Base-by-base conservation (phyloP, 129 eudicot species). In the Erigeron canadensis region DNA sequence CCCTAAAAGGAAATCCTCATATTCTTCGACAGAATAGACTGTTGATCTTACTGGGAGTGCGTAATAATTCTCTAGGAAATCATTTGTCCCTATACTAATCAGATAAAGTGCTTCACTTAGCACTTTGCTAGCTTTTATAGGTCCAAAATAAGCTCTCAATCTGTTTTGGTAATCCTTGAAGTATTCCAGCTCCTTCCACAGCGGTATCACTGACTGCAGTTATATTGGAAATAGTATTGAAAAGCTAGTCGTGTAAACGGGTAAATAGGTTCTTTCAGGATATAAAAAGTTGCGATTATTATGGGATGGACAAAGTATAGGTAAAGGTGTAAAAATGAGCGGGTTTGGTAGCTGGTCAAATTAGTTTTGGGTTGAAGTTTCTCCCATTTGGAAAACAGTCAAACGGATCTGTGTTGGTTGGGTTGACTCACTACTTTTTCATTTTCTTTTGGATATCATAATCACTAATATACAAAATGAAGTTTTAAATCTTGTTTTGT, bases 51-150 rank as follows among this genome's bases (percentile, higher is more conserved):
- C 13, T 44, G 96, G 94, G 44, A 80, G 70, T 42, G 79, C 22
- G 63, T 83, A 91, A 78, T 91, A 91, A 73, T 91, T 91, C 68
- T 88, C 95, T 18, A 88, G 79, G 81, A 91, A 91, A 59, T 91
- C 98, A 65, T 91, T 91, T 53, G 98, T 91, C 77, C 98, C 98
- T 17, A 86, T 17, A 75, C 98, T 92, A 63, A 87, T 81, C 46
- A 89, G 13, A 76, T 92, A 89, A 22, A 92, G 81, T 43, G 96
- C 96, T 75, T 89, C 91, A n/a, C 75, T 62, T 16, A 92, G 5
- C 37, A 81, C 37, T 17, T 78, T 60, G 37, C 75, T 71, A 18
- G 95, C 90, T 39, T 78, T 72, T 61, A 48, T 71, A 7, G 60
- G 53, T 10, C 98, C 98, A 15, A 89, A 85, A 50, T 87, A 77